A percentile compares a stretch with the other conserved stretches of the same genome.
Evolutionary conservation across 2,329 filamentous ascomycete species (phyloP).

Genomic region (Aureobasidium zeae): DNA sequence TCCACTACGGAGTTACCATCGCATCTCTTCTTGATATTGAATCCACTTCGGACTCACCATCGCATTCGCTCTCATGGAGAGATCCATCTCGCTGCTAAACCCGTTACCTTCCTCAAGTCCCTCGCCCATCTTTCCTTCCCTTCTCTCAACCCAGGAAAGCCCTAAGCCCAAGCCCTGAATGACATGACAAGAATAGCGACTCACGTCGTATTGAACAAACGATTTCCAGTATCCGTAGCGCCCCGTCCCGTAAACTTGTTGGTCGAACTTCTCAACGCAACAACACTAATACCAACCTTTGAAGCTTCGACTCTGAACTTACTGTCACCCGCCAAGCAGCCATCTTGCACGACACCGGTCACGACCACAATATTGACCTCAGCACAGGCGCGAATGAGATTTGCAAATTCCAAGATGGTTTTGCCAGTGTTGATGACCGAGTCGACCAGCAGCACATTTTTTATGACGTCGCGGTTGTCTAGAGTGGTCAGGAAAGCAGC

Average conservation of each 20-base stretch:
- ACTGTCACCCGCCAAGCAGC: slow-evolving; percentile 17
- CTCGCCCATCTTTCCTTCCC: no score
- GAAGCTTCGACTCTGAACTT: slow-evolving; percentile 19
- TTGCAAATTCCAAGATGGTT: slow-evolving; percentile 41
- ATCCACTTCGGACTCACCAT: no score
- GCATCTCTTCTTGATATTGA: no score
- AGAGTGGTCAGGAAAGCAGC: no score
- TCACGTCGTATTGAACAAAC: slow-evolving; percentile 52
- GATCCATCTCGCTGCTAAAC: no score
- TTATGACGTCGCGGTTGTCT: slow-evolving; percentile 34
- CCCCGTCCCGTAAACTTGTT: slow-evolving; percentile 48
- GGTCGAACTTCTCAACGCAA: slow-evolving; percentile 47
- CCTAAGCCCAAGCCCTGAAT: no score
- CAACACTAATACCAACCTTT: slow-evolving; percentile 32
- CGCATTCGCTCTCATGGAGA: no score
- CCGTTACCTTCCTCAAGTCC: no score
- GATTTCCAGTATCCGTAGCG: slow-evolving; percentile 49
- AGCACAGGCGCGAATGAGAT: slow-evolving; percentile 36
- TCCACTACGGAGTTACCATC: no score
- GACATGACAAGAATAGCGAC: no score
- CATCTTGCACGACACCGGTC: slow-evolving; percentile 45
- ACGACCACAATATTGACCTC: slow-evolving; percentile 44
- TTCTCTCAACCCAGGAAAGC: no score
- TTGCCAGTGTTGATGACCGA: slow-evolving; percentile 52
- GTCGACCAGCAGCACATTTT: slow-evolving; percentile 47